Evolutionary conservation across 768 basidiomycete genomes (phyloP).

Genomic region (Clavaria fumosa): DNA sequence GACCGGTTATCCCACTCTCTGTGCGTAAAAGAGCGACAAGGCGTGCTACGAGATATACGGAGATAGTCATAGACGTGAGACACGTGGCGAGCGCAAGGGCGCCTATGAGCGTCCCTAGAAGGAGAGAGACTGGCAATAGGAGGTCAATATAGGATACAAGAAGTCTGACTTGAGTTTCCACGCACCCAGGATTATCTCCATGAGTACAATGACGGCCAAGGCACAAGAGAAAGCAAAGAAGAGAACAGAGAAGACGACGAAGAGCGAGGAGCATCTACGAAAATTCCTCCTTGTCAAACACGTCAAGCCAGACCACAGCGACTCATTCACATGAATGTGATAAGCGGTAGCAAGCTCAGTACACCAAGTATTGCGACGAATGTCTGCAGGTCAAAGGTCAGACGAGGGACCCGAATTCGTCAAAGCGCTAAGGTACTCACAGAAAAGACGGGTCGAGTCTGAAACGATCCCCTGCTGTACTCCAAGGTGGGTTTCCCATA

Average conservation of each 20-base stretch:
- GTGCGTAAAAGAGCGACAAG: conserved; percentile 10
- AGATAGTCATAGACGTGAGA: conserved; percentile 12
- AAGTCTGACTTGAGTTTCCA: conserved; percentile 12
- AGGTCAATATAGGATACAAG: conserved; percentile 9
- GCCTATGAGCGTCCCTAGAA: conserved; percentile 11
- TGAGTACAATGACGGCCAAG: conserved; percentile 17
- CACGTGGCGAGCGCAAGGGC: conserved; percentile 13
- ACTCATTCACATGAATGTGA: conserved; percentile 29
- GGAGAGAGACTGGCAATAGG: conserved; percentile 14
- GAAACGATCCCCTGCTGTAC: conserved; percentile 19
- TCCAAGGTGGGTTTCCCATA: conserved; percentile 28
- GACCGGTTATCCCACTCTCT: conserved; percentile 13
- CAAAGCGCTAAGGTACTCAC: conserved; percentile 14
- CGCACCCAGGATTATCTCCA: conserved; percentile 21
- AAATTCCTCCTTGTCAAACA: not conserved
- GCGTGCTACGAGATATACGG: conserved; percentile 13
- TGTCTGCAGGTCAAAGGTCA: conserved; percentile 16
- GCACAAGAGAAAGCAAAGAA: conserved; percentile 23
- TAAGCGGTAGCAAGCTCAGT: conserved; percentile 21
- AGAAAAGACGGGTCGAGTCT: conserved; percentile 20
- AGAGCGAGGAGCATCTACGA: conserved; percentile 18
- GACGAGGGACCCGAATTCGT: not conserved
- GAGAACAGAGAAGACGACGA: conserved; percentile 18
- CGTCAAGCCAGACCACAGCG: conserved; percentile 1
- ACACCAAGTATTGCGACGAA: conserved; percentile 25